Evolutionary conservation across 495 filamentous ascomycete species (phyloP), one percentile per base, ranked within the genome.

Genomic region (Penicillium taxi): DNA sequence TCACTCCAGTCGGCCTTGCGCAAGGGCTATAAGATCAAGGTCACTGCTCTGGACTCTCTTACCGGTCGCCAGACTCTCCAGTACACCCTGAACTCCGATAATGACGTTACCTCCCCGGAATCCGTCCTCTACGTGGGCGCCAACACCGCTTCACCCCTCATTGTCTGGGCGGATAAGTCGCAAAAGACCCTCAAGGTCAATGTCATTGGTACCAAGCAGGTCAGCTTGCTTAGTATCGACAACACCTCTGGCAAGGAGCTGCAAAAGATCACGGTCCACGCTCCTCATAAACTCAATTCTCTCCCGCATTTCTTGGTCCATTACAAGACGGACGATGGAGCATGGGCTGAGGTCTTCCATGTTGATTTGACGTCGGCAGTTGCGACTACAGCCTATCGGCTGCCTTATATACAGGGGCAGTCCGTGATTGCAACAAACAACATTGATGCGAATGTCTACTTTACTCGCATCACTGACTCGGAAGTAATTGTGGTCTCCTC

Each of bases 261-360:
- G 12, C 59, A 77, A 8, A 64, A 72, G 19, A 78, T 96, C 23
- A 69, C 67, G 6, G 59, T 96, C 15, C 83, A 93, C 54, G 81
- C 86, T 9, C 77, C 85, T 4, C 73, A 76, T 34, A 67, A 80
- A 34, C 61, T 78, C 17, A 80, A 80, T 53, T 80, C 82, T 20
- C 64, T 75, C 16, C 69, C 84, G 3, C 82, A 93, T 66, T 85
- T 95, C 60, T 62, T 96, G 26, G 83, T 96, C 6, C 84, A 95
- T 42, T 91, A 74, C 55, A 74, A 80, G 50, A 85, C 85, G 1
- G 59, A 61, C 3, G 70, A 66, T 9, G 76, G 77, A 11, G 81
- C 88, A 51, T 85, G 80, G 68, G 88, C 84, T 4, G 84, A 91
- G 43, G 82, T 95, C 19, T 96, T 79, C 53, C 86, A 91, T 45